A percentile compares a stretch with the other conserved stretches of the same genome.
phyloP scores from a whole-genome alignment of 345 rosid species.

The Corchorus capsularis region DNA sequence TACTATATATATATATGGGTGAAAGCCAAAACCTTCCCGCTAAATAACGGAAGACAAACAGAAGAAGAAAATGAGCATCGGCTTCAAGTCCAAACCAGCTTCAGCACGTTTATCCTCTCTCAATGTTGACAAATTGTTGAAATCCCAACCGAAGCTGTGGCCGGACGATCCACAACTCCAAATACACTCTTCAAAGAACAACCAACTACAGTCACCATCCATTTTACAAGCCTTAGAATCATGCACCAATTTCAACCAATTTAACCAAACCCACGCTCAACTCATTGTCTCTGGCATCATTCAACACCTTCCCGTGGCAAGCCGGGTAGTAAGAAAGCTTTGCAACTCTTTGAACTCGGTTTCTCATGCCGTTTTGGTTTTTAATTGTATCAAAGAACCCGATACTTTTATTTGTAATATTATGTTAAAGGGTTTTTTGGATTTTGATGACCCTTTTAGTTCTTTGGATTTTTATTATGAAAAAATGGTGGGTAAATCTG shows the following conservation, averaged over 20 bases:
- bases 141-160: conserved; percentile 43
- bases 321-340: conserved; percentile 46
- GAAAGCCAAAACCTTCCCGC: not conserved
- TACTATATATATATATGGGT: not conserved
- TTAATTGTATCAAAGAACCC: conserved; percentile 43
- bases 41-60: not conserved
- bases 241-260: conserved; percentile 32
- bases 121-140: conserved; percentile 41
- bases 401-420: conserved; percentile 68
- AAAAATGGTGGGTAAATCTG: conserved; percentile 48
- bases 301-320: conserved; percentile 37
- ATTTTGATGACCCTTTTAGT: conserved; percentile 33
- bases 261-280: conserved; percentile 51
- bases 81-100: conserved; percentile 14
- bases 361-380: conserved; percentile 44
- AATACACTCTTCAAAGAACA: not conserved
- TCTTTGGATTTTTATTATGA: conserved; percentile 58
- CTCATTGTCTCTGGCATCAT: conserved; percentile 37
- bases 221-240: conserved; percentile 38
- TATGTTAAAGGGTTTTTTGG: conserved; percentile 43
- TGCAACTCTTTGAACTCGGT: conserved; percentile 40
- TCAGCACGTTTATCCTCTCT: conserved; percentile 24
- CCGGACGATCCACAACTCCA: conserved; percentile 29
- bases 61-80: conserved; percentile 22
- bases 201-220: conserved; percentile 11